Evolutionary conservation across 140 eudicot species (phyloP).

Genomic region (Erigeron philadelphicus): DNA sequence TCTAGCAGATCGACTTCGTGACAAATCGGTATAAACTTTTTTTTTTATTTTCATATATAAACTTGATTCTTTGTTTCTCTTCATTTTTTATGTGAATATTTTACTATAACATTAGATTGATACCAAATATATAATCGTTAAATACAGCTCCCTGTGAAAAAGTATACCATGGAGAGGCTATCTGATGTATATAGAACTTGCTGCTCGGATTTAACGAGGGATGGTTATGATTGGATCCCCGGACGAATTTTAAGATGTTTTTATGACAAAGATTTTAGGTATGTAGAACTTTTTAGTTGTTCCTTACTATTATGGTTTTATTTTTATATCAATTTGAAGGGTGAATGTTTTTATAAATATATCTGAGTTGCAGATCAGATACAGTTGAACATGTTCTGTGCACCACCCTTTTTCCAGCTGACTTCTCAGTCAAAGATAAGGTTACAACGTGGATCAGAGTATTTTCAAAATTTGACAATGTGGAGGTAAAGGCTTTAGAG

Average conservation of each 20-base stretch:
- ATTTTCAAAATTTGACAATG: conserved; percentile 72
- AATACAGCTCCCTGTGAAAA: conserved; percentile 73
- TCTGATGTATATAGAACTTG: conserved; percentile 65
- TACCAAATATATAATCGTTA: not conserved
- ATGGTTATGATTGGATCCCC: conserved; percentile 80
- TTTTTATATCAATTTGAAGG: not conserved
- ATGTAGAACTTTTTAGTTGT: conserved; percentile 18
- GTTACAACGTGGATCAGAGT: conserved; percentile 68
- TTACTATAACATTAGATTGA: not conserved
- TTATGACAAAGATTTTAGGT: conserved; percentile 97
- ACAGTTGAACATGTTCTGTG: conserved; percentile 62
- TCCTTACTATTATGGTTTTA: conserved; percentile 4
- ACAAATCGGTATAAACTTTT: conserved; percentile 68
- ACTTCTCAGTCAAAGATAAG: conserved; percentile 62
- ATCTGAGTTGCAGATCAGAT: conserved; percentile 68
- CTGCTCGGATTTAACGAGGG: conserved; percentile 45
- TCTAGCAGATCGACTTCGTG: conserved; percentile 87
- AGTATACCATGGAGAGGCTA: conserved; percentile 83
- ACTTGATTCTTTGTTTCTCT: not conserved
- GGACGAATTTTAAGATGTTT: conserved; percentile 84
- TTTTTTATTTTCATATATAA: not conserved
- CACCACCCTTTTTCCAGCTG: conserved; percentile 61
- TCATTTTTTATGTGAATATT: not conserved
- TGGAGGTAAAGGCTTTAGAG: conserved; percentile 90
- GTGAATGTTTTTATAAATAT: not conserved